Conservation (phyloP, 1,284 basidiomycete species). For the Fomitiporia mediterranea region DNA sequence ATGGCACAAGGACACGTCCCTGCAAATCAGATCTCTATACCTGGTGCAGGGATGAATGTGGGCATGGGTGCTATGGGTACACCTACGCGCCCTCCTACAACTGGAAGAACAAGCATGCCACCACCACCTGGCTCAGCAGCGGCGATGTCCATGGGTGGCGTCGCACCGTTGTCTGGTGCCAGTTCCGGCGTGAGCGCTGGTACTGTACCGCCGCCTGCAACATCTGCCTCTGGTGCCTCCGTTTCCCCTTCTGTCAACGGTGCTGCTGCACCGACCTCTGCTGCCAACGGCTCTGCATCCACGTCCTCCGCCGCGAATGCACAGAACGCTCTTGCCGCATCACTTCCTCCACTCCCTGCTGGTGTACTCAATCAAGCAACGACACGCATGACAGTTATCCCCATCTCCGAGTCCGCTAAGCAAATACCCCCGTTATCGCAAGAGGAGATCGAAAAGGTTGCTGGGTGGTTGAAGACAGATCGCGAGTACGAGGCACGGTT, state of each 20-base stretch:
- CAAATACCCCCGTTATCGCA: constrained; percentile 51
- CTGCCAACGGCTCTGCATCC: constrained; percentile 22
- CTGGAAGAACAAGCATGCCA: background rate
- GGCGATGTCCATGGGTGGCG: constrained; percentile 18
- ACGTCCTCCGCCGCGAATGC: constrained; percentile 20
- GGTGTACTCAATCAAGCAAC: constrained; percentile 52
- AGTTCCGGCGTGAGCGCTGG: background rate
- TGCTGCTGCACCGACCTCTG: constrained; percentile 22
- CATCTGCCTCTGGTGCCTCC: constrained; percentile 8
- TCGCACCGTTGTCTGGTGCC: constrained; percentile 19
- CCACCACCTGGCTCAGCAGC: background rate
- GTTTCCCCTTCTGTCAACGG: constrained; percentile 18
- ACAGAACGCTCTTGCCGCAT: constrained; percentile 1
- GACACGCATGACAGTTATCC: constrained; percentile 62
- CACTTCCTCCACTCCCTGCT: constrained; percentile 31
- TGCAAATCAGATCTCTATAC: background rate
- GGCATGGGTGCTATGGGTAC: constrained; percentile 9
- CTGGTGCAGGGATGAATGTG: background rate
- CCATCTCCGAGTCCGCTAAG: constrained; percentile 47
- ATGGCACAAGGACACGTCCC: background rate
- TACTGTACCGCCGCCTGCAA: background rate
- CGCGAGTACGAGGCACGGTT: constrained; percentile 35
- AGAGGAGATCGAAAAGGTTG: constrained; percentile 42
- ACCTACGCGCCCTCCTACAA: background rate
- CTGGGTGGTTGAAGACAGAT: constrained; percentile 49